phyloP scores from a whole-genome alignment of 345 rosid species.

The Nephelium lappaceum region DNA sequence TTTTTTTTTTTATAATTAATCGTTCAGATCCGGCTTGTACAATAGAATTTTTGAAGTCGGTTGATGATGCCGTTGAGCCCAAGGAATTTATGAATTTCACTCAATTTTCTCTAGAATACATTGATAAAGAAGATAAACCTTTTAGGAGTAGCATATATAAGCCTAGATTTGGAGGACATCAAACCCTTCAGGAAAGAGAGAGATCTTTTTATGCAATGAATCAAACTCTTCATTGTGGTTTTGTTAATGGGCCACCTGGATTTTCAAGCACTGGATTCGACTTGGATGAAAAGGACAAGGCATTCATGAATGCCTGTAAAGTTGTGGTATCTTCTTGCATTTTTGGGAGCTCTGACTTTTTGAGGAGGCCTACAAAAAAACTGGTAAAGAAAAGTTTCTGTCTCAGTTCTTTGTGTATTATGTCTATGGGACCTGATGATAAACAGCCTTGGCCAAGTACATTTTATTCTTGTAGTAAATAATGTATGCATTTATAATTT shows the following conservation, averaged over 20 bases:
- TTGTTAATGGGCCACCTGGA: slow-evolving; percentile 61
- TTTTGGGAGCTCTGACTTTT: slow-evolving; percentile 89
- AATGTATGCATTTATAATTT: slow-evolving; percentile 4
- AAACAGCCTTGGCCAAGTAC: not conserved
- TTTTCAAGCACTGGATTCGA: slow-evolving; percentile 60
- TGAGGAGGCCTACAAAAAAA: slow-evolving; percentile 81
- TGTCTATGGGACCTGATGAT: not conserved
- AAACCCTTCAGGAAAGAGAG: slow-evolving; percentile 74
- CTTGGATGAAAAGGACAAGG: slow-evolving; percentile 62
- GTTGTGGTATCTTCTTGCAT: slow-evolving; percentile 93
- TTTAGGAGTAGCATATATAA: slow-evolving; percentile 26
- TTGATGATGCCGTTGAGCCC: slow-evolving; percentile 57
- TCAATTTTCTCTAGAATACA: slow-evolving; percentile 58
- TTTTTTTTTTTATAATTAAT: not conserved
- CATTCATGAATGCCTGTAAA: slow-evolving; percentile 69
- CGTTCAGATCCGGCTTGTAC: slow-evolving; percentile 75
- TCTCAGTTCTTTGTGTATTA: slow-evolving; percentile 8
- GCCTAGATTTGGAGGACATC: slow-evolving; percentile 88
- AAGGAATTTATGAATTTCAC: slow-evolving; percentile 47
- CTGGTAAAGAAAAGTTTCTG: slow-evolving; percentile 41
- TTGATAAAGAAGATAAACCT: slow-evolving; percentile 47
- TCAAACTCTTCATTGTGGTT: slow-evolving; percentile 88
- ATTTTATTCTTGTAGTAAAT: slow-evolving; percentile 3
- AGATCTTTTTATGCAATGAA: slow-evolving; percentile 59
- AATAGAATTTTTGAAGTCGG: slow-evolving; percentile 53